Base-by-base conservation (phyloP, 1,139 yeast genomes). In the Entelexis paramagnoliae region DNA sequence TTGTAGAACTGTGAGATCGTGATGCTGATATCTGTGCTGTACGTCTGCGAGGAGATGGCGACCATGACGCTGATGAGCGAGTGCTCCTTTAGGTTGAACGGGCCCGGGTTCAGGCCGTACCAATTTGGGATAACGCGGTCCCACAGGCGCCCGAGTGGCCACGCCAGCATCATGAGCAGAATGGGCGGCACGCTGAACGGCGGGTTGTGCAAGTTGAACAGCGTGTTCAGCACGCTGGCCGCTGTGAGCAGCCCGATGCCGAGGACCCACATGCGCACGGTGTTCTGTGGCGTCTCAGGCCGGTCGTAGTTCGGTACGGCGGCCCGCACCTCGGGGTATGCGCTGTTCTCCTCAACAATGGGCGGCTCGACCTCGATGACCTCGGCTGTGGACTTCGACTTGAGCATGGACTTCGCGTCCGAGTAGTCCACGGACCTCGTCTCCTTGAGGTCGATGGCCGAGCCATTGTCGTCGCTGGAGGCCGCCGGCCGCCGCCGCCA, bases 241-340 rank as follows among this genome's bases (percentile, higher is more conserved):
- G 80, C 62, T 17, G 82, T 76, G 26, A 80, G 71, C 68, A 79
- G 73, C 32, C 78, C 60, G 26, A 71, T 41, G 1, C 75, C 75
- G 42, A 78, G 63, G 16, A 72, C 66, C 84, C 85, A 80, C 72
- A 77, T 75, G 63, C 87, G 72, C 46, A 79, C 61, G 28, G 86
- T 80, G 60, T 76, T 77, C 61, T 79, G 83, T 1, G 80, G 81
- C 33, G 78, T 60, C 1, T 68, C 55, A 2, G 73, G 70, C 62
- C 80, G 81, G 62, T 80, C 86, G 26, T 71, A 67, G 35, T 80
- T 74, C 2, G 84, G 83, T 38, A 81, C 84, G 4, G 84, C 74
- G 6, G 84, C 83, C 62, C 86, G 72, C 40, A 81, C 87, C 63
- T 81, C 86, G 0, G 84, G 79, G 62, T 78, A 79, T 9, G 83